Conservation (phyloP, 1,139 yeast species). For the Kodamaea alishanica region DNA sequence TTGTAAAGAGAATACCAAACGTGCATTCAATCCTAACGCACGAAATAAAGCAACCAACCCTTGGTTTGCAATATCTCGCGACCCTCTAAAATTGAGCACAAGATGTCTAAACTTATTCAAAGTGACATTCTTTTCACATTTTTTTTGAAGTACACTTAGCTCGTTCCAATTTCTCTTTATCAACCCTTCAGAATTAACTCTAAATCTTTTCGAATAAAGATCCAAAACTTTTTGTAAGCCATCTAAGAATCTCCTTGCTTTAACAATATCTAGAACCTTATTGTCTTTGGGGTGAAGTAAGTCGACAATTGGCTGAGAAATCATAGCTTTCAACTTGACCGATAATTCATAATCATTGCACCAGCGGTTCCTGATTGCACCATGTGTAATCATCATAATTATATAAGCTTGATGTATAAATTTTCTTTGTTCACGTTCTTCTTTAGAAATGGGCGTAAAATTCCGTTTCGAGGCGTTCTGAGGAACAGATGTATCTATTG, state of each 20-base stretch:
- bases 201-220: slow-evolving; percentile 59
- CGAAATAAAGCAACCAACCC: slow-evolving; percentile 80
- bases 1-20: slow-evolving; percentile 80
- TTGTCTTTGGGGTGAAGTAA: slow-evolving; percentile 10
- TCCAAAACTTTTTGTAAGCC: slow-evolving; percentile 64
- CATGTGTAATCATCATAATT: slow-evolving; percentile 59
- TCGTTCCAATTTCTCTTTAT: slow-evolving; percentile 62
- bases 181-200: slow-evolving; percentile 42
- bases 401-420: slow-evolving; percentile 60
- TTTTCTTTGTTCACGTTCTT: slow-evolving; percentile 51
- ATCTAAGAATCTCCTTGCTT: slow-evolving; percentile 70
- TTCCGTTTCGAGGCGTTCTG: slow-evolving; percentile 11
- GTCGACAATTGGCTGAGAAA: slow-evolving; percentile 33
- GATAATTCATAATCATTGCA: slow-evolving; percentile 51
- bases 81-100: slow-evolving; percentile 53
- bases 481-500: no score
- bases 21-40: slow-evolving; percentile 64
- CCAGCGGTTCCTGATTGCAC: slow-evolving; percentile 70
- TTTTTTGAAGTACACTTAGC: slow-evolving; percentile 23
- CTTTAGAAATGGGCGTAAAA: slow-evolving; percentile 42
- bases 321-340: slow-evolving; percentile 33
- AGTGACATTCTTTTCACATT: slow-evolving; percentile 23
- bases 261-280: slow-evolving; percentile 38
- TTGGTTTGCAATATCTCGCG: slow-evolving; percentile 78
- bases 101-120: slow-evolving; percentile 38